Percentiles rank a stretch among this genome's conserved stretches.
phyloP scores from a whole-genome alignment of 768 basidiomycete genomes.

The Naematelia aurantialba region DNA sequence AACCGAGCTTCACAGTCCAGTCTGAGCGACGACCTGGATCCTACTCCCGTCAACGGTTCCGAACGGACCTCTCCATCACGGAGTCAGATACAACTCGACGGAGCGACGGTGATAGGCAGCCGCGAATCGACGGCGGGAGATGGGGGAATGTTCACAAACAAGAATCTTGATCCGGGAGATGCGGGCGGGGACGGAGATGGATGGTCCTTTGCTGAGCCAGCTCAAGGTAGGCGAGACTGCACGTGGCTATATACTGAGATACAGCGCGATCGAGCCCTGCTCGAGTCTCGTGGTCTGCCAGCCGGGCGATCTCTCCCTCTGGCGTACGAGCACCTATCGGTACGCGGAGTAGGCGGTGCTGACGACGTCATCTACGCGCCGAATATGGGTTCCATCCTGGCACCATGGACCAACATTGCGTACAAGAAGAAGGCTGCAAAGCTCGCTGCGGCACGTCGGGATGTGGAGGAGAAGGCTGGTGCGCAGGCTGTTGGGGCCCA shows the following conservation, averaged over 20 bases:
- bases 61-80: neutral
- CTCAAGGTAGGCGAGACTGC: constrained; percentile 7
- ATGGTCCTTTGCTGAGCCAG: constrained; percentile 4
- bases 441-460: constrained; percentile 24
- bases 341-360: constrained; percentile 34
- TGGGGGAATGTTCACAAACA: neutral
- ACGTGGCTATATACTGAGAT: neutral
- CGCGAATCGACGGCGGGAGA: neutral
- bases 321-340: constrained; percentile 36
- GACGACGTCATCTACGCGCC: constrained; percentile 38
- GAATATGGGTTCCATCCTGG: constrained; percentile 38
- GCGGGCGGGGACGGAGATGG: neutral
- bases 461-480: constrained; percentile 27
- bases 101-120: neutral
- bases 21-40: neutral
- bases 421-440: constrained; percentile 38
- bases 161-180: neutral
- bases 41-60: neutral
- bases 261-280: constrained; percentile 31
- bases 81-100: neutral
- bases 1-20: neutral
- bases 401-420: constrained; percentile 27
- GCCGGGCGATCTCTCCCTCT: constrained; percentile 31
- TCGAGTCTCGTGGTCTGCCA: constrained; percentile 25
- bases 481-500: too few species aligned